Percentiles rank a stretch among this genome's conserved stretches.
Conservation (phyloP, 805 yeast species). For the Saturnispora zaruensis region DNA sequence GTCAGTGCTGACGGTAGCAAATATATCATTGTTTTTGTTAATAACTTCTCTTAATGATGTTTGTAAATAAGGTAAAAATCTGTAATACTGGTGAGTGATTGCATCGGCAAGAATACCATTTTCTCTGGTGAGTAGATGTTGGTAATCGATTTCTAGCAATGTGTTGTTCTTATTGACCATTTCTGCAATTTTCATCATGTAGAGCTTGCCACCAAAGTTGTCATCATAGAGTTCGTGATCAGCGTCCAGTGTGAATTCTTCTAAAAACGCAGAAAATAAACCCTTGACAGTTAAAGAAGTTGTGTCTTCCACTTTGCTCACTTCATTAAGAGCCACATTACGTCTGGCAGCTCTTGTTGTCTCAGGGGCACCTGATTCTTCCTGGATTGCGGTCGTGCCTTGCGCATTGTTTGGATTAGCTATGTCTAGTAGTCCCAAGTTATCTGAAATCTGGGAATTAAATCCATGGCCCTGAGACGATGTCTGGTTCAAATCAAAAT, state of each 20-base stretch:
- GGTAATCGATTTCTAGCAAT: slow-evolving; percentile 79
- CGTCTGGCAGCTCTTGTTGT: slow-evolving; percentile 26
- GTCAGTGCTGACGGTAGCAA: slow-evolving; percentile 32
- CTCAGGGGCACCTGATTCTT: slow-evolving; percentile 11
- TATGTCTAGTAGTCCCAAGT: slow-evolving; percentile 10
- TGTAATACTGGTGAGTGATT: slow-evolving; percentile 80
- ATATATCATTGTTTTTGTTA: slow-evolving; percentile 64
- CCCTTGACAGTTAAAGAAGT: slow-evolving; percentile 93
- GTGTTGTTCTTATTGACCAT: slow-evolving; percentile 69
- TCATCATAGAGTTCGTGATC: slow-evolving; percentile 29
- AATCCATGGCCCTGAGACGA: slow-evolving; percentile 11
- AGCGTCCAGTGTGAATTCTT: slow-evolving; percentile 43
- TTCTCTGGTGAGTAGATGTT: slow-evolving; percentile 65
- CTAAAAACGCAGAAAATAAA: slow-evolving; percentile 77
- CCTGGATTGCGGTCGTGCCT: slow-evolving; percentile 2
- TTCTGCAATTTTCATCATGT: slow-evolving; percentile 71
- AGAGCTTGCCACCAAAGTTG: slow-evolving; percentile 47
- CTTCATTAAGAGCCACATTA: slow-evolving; percentile 54
- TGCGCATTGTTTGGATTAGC: slow-evolving; percentile 5
- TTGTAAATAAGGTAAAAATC: slow-evolving; percentile 80
- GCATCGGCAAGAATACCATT: slow-evolving; percentile 87
- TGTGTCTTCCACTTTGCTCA: slow-evolving; percentile 80
- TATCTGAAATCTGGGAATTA: slow-evolving; percentile 11
- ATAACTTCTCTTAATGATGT: slow-evolving; percentile 68
- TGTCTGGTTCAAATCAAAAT: slow-evolving; percentile 15